Conservation (phyloP, 2,329 filamentous ascomycete genomes). For the Aureobasidium pullulans region DNA sequence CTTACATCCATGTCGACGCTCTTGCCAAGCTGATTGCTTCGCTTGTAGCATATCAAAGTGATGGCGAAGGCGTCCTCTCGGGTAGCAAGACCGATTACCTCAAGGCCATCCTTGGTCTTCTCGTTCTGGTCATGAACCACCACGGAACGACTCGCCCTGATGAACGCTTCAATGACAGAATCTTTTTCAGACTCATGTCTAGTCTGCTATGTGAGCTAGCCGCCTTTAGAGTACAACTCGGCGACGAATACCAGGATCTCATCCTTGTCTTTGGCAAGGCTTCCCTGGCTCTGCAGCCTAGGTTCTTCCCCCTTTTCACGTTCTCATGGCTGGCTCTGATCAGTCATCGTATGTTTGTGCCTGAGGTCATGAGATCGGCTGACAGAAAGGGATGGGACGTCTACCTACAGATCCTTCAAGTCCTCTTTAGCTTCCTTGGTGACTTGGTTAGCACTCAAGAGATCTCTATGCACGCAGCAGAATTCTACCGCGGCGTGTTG, state of each 20-base stretch:
- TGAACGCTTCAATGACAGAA: conserved; percentile 76
- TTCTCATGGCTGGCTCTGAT: conserved; percentile 80
- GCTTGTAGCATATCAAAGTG: conserved; percentile 65
- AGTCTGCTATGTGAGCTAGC: conserved; percentile 68
- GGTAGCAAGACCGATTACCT: conserved; percentile 63
- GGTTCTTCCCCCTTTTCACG: conserved; percentile 70
- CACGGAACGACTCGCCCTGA: conserved; percentile 70
- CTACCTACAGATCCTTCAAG: conserved; percentile 56
- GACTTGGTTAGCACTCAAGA: conserved; percentile 70
- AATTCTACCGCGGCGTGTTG: conserved; percentile 75
- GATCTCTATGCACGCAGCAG: conserved; percentile 63
- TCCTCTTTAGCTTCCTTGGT: conserved; percentile 55
- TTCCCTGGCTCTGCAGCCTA: conserved; percentile 67
- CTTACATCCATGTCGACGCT: conserved; percentile 65
- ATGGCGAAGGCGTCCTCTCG: conserved; percentile 51
- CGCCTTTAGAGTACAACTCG: conserved; percentile 20
- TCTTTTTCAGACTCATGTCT: conserved; percentile 87
- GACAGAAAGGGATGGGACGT: conserved; percentile 66
- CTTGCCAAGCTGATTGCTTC: conserved; percentile 72
- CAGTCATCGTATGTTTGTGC: conserved; percentile 78
- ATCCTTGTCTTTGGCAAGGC: conserved; percentile 64
- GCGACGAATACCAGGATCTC: conserved; percentile 36
- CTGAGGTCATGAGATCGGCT: conserved; percentile 62
- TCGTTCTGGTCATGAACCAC: conserved; percentile 74
- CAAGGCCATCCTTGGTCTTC: conserved; percentile 68